phyloP scores from a whole-genome alignment of 2,329 filamentous ascomycete species.

The Dactylellina leptospora region DNA sequence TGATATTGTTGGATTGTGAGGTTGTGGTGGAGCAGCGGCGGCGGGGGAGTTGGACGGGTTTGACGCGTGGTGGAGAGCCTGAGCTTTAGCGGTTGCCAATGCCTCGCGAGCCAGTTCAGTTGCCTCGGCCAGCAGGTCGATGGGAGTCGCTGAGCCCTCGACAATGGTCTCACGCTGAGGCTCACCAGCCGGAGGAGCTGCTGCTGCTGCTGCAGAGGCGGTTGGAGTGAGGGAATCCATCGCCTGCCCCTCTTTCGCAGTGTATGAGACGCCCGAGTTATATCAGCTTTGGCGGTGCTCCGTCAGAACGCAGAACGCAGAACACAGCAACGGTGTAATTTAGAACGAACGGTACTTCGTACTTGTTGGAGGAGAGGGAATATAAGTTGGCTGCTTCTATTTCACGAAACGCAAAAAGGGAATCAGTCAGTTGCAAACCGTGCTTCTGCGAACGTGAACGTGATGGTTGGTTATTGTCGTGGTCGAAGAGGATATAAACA shows the following conservation, averaged over 20 bases:
- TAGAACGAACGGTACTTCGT: conserved; percentile 9
- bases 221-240: conserved; percentile 34
- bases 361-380: conserved; percentile 6
- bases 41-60: conserved; percentile 27
- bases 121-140: conserved; percentile 48
- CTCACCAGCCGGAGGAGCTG: background rate
- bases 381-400: too few species aligned
- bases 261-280: background rate
- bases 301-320: background rate
- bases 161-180: conserved; percentile 12
- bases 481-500: conserved; percentile 9
- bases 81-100: conserved; percentile 40
- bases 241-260: background rate
- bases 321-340: background rate
- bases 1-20: background rate
- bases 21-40: too few species aligned
- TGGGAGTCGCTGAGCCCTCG: conserved; percentile 27
- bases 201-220: background rate
- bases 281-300: background rate
- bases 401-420: background rate
- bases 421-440: background rate
- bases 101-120: conserved; percentile 51
- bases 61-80: conserved; percentile 23
- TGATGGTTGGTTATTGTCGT: background rate
- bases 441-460: background rate